Evolutionary conservation across 805 yeast species (phyloP).

Genomic region (Maudiozyma bulderi): DNA sequence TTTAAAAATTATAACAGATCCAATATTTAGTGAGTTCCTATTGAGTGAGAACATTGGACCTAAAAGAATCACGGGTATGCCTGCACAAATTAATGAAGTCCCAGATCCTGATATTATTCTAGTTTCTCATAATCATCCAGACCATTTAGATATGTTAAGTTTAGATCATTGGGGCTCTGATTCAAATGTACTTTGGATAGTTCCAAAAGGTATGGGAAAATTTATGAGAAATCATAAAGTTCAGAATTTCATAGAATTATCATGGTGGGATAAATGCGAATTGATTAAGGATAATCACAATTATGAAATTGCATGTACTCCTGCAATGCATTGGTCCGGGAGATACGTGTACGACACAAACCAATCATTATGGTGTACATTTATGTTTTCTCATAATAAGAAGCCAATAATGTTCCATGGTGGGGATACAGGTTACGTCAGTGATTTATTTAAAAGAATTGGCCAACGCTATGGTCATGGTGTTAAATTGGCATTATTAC

Average conservation of each 20-base stretch:
- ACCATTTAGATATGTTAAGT: constrained; percentile 68
- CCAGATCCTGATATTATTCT: constrained; percentile 63
- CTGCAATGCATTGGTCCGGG: constrained; percentile 98
- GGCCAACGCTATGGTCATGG: constrained; percentile 51
- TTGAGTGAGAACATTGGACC: constrained; percentile 67
- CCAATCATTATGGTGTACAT: constrained; percentile 81
- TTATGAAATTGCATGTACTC: constrained; percentile 79
- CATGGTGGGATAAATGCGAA: constrained; percentile 80
- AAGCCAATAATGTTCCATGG: constrained; percentile 78
- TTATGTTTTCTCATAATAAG: constrained; percentile 54
- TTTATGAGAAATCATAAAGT: constrained; percentile 53
- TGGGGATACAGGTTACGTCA: constrained; percentile 89
- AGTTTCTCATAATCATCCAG: constrained; percentile 93
- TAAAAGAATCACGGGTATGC: constrained; percentile 69
- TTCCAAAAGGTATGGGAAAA: constrained; percentile 68
- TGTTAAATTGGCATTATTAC: constrained; percentile 60
- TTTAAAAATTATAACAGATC: constrained; percentile 77
- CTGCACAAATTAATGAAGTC: constrained; percentile 53
- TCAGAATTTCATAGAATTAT: constrained; percentile 59
- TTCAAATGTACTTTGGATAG: constrained; percentile 60
- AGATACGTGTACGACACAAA: constrained; percentile 73
- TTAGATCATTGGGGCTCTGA: constrained; percentile 30
- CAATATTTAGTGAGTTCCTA: constrained; percentile 60
- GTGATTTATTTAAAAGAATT: constrained; percentile 61
- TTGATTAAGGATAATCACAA: constrained; percentile 34